These are phyloP conservation scores for Exophiala xenobiotica DNA, from an alignment of 2,329 filamentous ascomycete species.

Conservation along the genomic window DNA sequence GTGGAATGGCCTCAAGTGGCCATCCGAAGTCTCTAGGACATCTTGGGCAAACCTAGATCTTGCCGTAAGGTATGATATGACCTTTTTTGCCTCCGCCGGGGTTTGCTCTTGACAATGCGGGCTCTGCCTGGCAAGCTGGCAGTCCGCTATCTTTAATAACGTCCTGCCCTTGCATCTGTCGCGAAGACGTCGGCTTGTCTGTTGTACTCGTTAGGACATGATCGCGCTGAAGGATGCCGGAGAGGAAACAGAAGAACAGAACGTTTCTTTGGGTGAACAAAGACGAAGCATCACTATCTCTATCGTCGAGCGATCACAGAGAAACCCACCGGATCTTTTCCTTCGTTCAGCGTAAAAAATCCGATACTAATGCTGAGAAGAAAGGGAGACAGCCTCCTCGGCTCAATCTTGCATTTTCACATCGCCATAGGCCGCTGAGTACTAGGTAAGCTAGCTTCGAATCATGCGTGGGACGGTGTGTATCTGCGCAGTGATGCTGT, in stretches of 20 bases:
- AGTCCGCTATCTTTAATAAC: no score
- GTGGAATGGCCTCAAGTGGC: not conserved
- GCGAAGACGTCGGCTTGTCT: no score
- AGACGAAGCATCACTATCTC: constrained; percentile 1
- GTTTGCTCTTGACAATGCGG: not conserved
- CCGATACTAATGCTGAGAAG: not conserved
- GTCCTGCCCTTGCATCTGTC: not conserved
- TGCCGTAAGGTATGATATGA: no score
- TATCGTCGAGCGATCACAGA: constrained; percentile 11
- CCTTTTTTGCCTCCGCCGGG: not conserved
- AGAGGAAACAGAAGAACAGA: not conserved
- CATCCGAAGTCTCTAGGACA: not conserved
- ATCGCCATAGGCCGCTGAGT: constrained; percentile 3
- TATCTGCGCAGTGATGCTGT: no score
- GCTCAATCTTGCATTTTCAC: not conserved
- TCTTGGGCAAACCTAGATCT: not conserved
- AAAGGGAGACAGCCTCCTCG: not conserved
- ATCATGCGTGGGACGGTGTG: no score
- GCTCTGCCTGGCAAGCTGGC: no score
- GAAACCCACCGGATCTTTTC: constrained; percentile 16
- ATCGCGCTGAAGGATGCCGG: not conserved
- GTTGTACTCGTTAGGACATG: no score
- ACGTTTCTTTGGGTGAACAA: constrained; percentile 20
- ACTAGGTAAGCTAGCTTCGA: constrained; percentile 3
- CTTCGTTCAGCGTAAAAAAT: constrained; percentile 15